Evolutionary conservation across 176 grass and related monocot genomes (phyloP).

Genomic region (Aegilops umbellulata): DNA sequence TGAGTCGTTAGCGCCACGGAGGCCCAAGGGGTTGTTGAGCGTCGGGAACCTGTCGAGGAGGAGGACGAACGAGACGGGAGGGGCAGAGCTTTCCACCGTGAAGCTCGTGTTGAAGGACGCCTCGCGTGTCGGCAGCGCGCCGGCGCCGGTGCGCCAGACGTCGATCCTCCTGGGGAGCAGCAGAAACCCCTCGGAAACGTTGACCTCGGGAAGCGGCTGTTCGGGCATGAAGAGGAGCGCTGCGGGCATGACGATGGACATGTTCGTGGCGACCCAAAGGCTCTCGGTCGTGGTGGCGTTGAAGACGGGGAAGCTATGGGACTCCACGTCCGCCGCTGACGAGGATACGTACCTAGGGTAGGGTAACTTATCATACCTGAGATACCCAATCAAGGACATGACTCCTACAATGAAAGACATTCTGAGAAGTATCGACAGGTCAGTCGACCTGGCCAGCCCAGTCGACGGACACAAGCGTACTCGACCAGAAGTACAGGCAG

Average conservation of each 20-base stretch:
- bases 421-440: no score
- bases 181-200: constrained; percentile 31
- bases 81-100: background rate
- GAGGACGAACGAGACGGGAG: constrained; percentile 16
- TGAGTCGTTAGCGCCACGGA: background rate
- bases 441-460: no score
- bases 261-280: constrained; percentile 1
- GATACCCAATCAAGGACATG: no score
- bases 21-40: background rate
- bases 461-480: no score
- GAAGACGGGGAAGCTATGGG: background rate
- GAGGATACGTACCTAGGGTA: no score
- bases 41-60: constrained; percentile 10
- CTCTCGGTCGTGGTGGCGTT: background rate
- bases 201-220: background rate
- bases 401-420: no score
- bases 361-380: no score
- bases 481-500: no score
- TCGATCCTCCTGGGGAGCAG: background rate
- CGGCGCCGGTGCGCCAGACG: constrained; percentile 19
- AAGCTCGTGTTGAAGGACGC: constrained; percentile 47
- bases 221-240: background rate
- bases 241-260: background rate
- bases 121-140: background rate
- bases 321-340: background rate